Conservation (phyloP, 805 yeast species). For the Saturnispora ahearnii region DNA sequence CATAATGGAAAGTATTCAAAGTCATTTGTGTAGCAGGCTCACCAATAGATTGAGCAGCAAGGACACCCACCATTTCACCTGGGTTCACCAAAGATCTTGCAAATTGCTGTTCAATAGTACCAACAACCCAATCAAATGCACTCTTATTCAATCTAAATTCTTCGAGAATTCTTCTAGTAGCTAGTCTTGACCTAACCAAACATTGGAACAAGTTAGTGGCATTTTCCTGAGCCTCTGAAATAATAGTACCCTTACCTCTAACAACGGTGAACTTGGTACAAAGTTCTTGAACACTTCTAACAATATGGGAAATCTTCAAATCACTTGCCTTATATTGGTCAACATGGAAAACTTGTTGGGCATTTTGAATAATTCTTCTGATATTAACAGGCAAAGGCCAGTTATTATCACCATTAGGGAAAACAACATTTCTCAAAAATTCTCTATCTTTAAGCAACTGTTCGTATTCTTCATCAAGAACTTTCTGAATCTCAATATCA, state of each 20-base stretch:
- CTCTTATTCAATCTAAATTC: slow-evolving; percentile 77
- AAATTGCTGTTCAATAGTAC: slow-evolving; percentile 90
- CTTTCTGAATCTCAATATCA: slow-evolving; percentile 70
- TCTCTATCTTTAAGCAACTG: slow-evolving; percentile 72
- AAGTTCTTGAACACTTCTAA: slow-evolving; percentile 59
- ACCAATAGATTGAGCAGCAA: slow-evolving; percentile 97
- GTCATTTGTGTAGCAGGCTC: slow-evolving; percentile 99
- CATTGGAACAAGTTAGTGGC: slow-evolving; percentile 89
- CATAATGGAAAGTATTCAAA: slow-evolving; percentile 87
- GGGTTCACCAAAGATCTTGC: slow-evolving; percentile 88
- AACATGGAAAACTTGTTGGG: slow-evolving; percentile 93
- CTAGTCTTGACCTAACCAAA: slow-evolving; percentile 83
- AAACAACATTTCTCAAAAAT: slow-evolving; percentile 69
- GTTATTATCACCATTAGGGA: slow-evolving; percentile 86
- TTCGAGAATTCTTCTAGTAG: slow-evolving; percentile 83
- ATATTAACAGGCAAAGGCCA: slow-evolving; percentile 98
- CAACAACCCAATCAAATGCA: slow-evolving; percentile 94
- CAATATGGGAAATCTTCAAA: slow-evolving; percentile 73
- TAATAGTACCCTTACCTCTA: slow-evolving; percentile 69
- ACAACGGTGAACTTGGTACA: slow-evolving; percentile 63
- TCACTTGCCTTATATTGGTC: slow-evolving; percentile 89
- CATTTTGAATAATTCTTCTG: slow-evolving; percentile 92
- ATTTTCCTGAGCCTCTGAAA: slow-evolving; percentile 81
- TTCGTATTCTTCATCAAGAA: slow-evolving; percentile 75
- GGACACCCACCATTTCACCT: slow-evolving; percentile 97